These are phyloP conservation scores for Venturia effusa DNA, from an alignment of 2,329 filamentous ascomycete genomes.

Conservation along the genomic window DNA sequence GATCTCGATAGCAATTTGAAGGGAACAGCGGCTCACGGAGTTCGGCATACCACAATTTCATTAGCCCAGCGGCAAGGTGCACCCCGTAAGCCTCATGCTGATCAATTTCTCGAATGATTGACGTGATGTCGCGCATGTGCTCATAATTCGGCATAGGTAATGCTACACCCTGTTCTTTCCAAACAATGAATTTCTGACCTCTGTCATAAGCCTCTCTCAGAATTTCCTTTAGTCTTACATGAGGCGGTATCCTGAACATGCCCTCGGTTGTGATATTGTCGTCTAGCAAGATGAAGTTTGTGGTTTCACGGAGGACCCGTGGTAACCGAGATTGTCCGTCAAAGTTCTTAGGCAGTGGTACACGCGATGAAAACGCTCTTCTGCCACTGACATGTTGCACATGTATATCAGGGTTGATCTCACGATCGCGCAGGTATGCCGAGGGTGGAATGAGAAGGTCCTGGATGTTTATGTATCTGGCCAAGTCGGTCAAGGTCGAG, in stretches of 20 bases:
- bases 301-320: conserved; percentile 41
- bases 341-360: conserved; percentile 36
- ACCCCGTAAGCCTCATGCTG: conserved; percentile 41
- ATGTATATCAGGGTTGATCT: conserved; percentile 36
- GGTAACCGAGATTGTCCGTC: conserved; percentile 38
- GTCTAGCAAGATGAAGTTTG: conserved; percentile 38
- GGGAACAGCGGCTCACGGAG: conserved; percentile 42
- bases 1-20: conserved; percentile 34
- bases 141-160: conserved; percentile 25
- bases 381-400: conserved; percentile 35
- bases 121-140: conserved; percentile 24
- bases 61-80: conserved; percentile 40
- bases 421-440: conserved; percentile 43
- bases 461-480: conserved; percentile 40
- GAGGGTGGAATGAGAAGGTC: conserved; percentile 42
- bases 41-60: conserved; percentile 46
- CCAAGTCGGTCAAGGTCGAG: conserved; percentile 38
- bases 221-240: conserved; percentile 37
- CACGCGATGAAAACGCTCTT: conserved; percentile 35
- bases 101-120: conserved; percentile 36
- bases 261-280: conserved; percentile 39
- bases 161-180: conserved; percentile 33
- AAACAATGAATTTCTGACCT: conserved; percentile 43
- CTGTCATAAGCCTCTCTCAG: conserved; percentile 45
- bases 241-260: conserved; percentile 42